Percentiles rank a stretch among this genome's conserved stretches.
These are phyloP conservation scores for Porodaedalea pini DNA, from an alignment of 1,284 basidiomycete genomes.

Conservation along the genomic window DNA sequence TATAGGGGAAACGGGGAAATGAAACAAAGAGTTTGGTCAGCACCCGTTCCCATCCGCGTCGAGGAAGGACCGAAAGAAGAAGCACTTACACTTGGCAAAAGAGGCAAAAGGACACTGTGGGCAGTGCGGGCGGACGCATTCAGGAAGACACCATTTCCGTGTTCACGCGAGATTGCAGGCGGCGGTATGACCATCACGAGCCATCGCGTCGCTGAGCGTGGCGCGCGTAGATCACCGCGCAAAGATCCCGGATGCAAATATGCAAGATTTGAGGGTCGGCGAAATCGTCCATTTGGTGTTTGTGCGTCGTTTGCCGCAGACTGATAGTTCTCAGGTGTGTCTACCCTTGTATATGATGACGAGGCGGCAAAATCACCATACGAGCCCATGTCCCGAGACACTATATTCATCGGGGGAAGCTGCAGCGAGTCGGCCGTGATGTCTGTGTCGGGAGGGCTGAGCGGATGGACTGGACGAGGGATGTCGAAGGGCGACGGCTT, in stretches of 20 bases:
- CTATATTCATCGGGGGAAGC: constrained; percentile 23
- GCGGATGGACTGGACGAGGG: constrained; percentile 39
- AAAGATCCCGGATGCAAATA: constrained; percentile 54
- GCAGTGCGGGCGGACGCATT: constrained; percentile 59
- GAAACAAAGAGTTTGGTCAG: constrained; percentile 1
- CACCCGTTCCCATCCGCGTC: constrained; percentile 3
- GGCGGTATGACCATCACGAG: constrained; percentile 71
- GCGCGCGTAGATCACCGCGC: constrained; percentile 46
- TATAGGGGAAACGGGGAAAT: constrained; percentile 8
- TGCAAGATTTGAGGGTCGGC: constrained; percentile 48
- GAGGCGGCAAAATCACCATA: constrained; percentile 23
- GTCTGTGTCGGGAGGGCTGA: constrained; percentile 56
- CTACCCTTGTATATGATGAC: constrained; percentile 12
- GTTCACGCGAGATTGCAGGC: constrained; percentile 51
- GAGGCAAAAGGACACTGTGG: constrained; percentile 69
- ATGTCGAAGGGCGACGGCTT: constrained; percentile 49
- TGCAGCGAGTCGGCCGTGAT: constrained; percentile 32
- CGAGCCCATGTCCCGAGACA: constrained; percentile 28
- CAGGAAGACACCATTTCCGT: constrained; percentile 53
- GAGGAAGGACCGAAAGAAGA: neutral
- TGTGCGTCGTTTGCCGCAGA: constrained; percentile 23
- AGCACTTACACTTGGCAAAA: constrained; percentile 64
- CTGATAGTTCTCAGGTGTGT: constrained; percentile 11
- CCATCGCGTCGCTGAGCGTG: constrained; percentile 45
- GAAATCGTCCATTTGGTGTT: constrained; percentile 35